Evolutionary conservation across 495 filamentous ascomycete species (phyloP), one percentile per base, ranked within the genome.

Genomic region (Amphirosellinia nigrospora): DNA sequence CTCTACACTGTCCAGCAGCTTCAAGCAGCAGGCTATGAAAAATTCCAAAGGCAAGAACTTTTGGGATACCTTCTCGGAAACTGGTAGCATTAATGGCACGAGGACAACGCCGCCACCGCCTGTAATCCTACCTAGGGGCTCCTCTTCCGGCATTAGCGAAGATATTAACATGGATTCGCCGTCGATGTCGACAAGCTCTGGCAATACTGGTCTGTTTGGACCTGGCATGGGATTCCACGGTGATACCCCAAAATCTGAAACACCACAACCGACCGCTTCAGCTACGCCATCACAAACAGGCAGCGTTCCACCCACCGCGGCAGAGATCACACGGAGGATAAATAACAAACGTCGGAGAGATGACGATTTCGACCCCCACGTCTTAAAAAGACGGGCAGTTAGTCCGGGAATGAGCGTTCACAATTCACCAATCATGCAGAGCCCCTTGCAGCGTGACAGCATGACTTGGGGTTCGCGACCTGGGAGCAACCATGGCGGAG

Each of bases 361-460:
- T 68, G 96, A 98, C 75, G 93, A 97, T 71, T 92, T 97, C 68
- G 94, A 98, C 76, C 90, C 92, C 9, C 89, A 90, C 16, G 90
- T 91, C 66, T 92, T 99, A 82, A 99, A 99, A 80, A 88, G 96
- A 23, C 88, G 96, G 39, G 96, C 96, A 15, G 96, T 99, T 3
- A 96, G 92, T 48, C 96, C 96, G 6, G 93, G 96, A 19, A 89
- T 97, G 86, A 74, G 94, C 75, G 91, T 91, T 3, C 92, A 96
- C 74, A 95, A 94, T 78, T 94, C 91, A 65, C 94, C 94, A 0
- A 86, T 96, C n/a, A 86, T 95, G 81, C 92, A 97, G 78, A 93
- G 90, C 41, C 93, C 94, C 4, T 83, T 89, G 45, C 87, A 93
- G 76, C 82, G 89, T 53, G 91, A 93, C 55, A 83, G 79, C 43